Evolutionary conservation across 805 yeast genomes (phyloP), one percentile per base, ranked within the genome.

Genomic region (Kockiozyma suomiensis): DNA sequence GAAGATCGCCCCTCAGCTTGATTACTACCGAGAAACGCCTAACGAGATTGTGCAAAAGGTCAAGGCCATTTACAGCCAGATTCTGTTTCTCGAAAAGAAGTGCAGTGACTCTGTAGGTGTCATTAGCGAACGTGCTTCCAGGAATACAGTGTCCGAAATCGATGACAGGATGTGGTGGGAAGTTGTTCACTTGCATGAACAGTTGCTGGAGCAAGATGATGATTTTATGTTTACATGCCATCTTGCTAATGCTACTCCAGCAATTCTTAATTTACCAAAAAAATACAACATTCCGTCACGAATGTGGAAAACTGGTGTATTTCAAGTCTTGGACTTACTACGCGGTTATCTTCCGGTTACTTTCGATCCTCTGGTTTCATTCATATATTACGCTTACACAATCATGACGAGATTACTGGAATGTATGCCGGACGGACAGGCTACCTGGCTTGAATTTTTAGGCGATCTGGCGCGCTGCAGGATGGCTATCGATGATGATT

Each of bases 381-480:
- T 61, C 30, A 32, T 63, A 5, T 56, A 49, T 32, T 49, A 33
- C 33, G 50, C 58, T 1, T 63, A 63, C 45, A 35, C 25, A n/a
- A 21, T 58, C n/a, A 23, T 61, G 43, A 32, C 56, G 4, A 55
- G 66, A n/a, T 48, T 57, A 23, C 40, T 15, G 7, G 66, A 63
- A 35, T 56, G 55, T 48, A 33, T 41, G 40, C 55, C 56, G 10
- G 23, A 13, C 4, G 46, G 43, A n/a, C 37, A 26, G 23, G 51
- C 21, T 13, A 62, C 56, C 6, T 62, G 66, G 65, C 25, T 54
- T 17, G 66, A 63, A 23, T 53, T 32, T 19, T 50, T 63, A 12
- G 66, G 66, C 13, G 66, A 63, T 28, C 53, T 63, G 32, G 50
- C 62, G 28, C 28, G 50, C 10, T 61, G 55, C 38, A 23, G 58